Evolutionary conservation across 2,329 filamentous ascomycete genomes (phyloP), one percentile per base, ranked within the genome.

Genomic region (Epichloe scottii): DNA sequence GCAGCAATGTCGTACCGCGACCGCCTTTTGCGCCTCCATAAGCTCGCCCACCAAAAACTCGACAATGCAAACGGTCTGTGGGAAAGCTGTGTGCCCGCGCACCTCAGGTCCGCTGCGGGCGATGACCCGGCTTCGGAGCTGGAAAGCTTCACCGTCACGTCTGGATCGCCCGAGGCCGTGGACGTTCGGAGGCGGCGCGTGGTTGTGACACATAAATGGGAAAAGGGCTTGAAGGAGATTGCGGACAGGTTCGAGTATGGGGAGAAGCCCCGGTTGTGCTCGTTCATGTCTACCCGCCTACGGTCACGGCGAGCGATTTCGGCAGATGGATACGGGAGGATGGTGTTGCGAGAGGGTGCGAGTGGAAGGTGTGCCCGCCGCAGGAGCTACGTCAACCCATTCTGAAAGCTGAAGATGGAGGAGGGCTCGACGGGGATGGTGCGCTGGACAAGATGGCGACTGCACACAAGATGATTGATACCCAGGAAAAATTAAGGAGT

Each of bases 1-100:
- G 77, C 81, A 12, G 85, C 85, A 0, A 63, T 69, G 7, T 71
- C 77, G 40, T 90, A 87, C 64, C 74, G 77, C 50, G 60, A 61
- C 51, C 63, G 63, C 48, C 54, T 69, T 51, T 54, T 62, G 19
- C 66, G 64, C 39, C 59, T 70, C 14, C 60, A 68, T 47, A 55
- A 57, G 21, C 62, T 68, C 45, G 56, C 62, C 48, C 61, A 59
- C 14, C 54, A 62, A 45, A 64, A 60, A 42, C 53, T 61, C 54
- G 48, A 67, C 62, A 58, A 60, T 49, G 46, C 51, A 48, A 56
- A 55, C 1, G 61, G 58, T 40, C 57, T 67, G 11, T 69, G 66
- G 67, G 52, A 60, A 47, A 58, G 55, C 55, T 55, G 56, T 17
- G 51, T 63, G 10, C 62, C 63, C 2, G 41, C 35, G 41, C 54